phyloP scores from a whole-genome alignment of 306 rosid species.

The Prunus dulcis region DNA sequence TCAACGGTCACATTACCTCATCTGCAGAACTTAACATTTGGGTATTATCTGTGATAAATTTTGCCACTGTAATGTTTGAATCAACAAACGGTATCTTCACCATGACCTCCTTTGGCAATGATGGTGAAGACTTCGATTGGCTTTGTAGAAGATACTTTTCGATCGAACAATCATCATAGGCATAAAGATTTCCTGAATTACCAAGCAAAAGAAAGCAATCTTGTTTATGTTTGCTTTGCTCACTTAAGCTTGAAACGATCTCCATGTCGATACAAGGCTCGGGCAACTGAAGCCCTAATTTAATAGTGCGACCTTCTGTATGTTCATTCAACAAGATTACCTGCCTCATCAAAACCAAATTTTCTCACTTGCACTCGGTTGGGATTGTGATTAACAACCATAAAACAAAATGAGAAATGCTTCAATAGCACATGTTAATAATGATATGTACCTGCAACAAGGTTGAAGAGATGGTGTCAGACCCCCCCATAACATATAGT shows the following conservation, averaged over 20 bases:
- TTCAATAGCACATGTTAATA: neutral
- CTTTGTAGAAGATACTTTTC: constrained; percentile 72
- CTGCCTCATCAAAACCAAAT: constrained; percentile 38
- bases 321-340: constrained; percentile 74
- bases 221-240: constrained; percentile 70
- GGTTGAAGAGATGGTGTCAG: constrained; percentile 51
- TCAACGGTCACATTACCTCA: constrained; percentile 47
- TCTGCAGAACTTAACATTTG: constrained; percentile 34
- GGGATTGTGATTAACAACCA: neutral
- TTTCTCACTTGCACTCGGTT: neutral
- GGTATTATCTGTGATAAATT: constrained; percentile 53
- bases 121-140: constrained; percentile 58
- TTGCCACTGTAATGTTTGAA: constrained; percentile 65
- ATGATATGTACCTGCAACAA: constrained; percentile 52
- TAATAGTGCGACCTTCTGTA: constrained; percentile 62
- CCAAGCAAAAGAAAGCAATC: constrained; percentile 63
- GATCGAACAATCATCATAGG: constrained; percentile 62
- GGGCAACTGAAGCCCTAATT: constrained; percentile 65
- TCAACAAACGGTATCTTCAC: constrained; percentile 72
- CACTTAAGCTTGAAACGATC: constrained; percentile 55
- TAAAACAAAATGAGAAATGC: neutral
- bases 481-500: constrained; percentile 65
- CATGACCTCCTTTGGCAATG: constrained; percentile 67
- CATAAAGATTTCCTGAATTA: constrained; percentile 63
- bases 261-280: constrained; percentile 75